phyloP scores from a whole-genome alignment of 805 yeast genomes.

The Starmerella scarabaei region DNA sequence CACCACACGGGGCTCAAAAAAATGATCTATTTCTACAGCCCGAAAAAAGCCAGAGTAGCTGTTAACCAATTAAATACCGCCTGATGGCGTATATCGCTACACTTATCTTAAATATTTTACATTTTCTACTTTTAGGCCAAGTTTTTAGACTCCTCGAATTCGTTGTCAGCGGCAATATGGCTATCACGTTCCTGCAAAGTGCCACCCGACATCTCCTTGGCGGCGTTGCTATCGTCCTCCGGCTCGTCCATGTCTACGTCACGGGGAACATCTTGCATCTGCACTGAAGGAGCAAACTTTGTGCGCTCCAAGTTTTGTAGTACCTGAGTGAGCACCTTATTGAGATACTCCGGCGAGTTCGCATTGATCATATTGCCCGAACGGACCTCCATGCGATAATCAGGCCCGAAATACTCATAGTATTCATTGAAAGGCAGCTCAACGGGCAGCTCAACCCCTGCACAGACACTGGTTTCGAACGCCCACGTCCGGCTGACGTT shows the following conservation, averaged over 20 bases:
- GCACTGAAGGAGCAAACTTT: slow-evolving; percentile 95
- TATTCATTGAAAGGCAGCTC: slow-evolving; percentile 88
- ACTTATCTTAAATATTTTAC: background rate
- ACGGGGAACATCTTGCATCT: slow-evolving; percentile 74
- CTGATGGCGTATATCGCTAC: too few species aligned
- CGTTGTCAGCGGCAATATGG: slow-evolving; percentile 55
- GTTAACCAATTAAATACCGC: too few species aligned
- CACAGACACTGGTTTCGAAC: slow-evolving; percentile 74
- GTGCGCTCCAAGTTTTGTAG: slow-evolving; percentile 71
- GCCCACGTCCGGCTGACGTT: slow-evolving; percentile 94
- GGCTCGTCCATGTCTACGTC: slow-evolving; percentile 82
- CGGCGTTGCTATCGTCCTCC: slow-evolving; percentile 68
- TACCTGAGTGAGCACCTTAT: slow-evolving; percentile 67
- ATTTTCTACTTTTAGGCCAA: slow-evolving; percentile 7
- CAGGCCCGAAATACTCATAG: slow-evolving; percentile 95
- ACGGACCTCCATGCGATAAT: slow-evolving; percentile 84
- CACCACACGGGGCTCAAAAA: too few species aligned
- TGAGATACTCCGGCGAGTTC: slow-evolving; percentile 81
- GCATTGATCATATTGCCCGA: slow-evolving; percentile 96
- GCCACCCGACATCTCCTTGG: slow-evolving; percentile 82
- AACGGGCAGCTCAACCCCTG: slow-evolving; percentile 38
- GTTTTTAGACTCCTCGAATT: slow-evolving; percentile 47
- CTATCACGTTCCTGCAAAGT: slow-evolving; percentile 74
- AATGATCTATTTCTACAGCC: too few species aligned
- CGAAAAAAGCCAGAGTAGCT: too few species aligned